Base-by-base conservation (phyloP, 495 filamentous ascomycete genomes). In the Oleoguttula mirabilis region DNA sequence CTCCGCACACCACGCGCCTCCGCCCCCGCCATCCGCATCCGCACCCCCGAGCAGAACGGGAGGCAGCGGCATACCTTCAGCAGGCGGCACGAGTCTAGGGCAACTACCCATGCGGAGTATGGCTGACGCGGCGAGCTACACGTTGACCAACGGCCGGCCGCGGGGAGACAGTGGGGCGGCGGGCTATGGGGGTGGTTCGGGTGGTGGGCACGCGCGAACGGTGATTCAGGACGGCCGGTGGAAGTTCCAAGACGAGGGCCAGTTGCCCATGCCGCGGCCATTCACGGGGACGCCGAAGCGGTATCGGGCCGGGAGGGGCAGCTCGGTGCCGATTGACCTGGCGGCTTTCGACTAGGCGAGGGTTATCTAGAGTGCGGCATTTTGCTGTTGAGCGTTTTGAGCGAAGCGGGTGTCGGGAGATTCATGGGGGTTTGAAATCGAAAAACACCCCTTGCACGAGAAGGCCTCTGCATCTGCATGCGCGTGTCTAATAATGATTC, bases 241-340 rank as follows among this genome's bases (percentile, higher is more conserved):
- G 77, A 83, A 79, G 52, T 98, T 95, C 59, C 76, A 84, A 51
- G 69, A 75, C 22, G 88, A 96, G 42, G 74, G 72, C 24, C 69
- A 83, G 48, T 66, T 98, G 15, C 87, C 90, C 1, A 88, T 83
- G 54, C 88, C 90, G 32, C 70, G 88, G 44, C 74, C 77, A 2
- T 95, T 90, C 55, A 59, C 66, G 6, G 82, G 83, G 2, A 76
- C 68, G 21, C 60, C 66, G 24, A 84, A 82, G 56, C 72, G 75
- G 52, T 98, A 98, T 63, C 70, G 88, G 30, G 90, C 88, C 20
- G 90, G 90, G 7, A 72, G 88, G 57, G 88, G 84, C 17, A 94
- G 85, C 62, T 94, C 82, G 66, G 86, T 98, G 30, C 90, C 90
- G 30, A 69, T 96, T 55, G 84, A 98, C 66, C 63, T 98, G 56